Evolutionary conservation across 306 rosid species (phyloP).

Genomic region (Hippophae gyantsensis): DNA sequence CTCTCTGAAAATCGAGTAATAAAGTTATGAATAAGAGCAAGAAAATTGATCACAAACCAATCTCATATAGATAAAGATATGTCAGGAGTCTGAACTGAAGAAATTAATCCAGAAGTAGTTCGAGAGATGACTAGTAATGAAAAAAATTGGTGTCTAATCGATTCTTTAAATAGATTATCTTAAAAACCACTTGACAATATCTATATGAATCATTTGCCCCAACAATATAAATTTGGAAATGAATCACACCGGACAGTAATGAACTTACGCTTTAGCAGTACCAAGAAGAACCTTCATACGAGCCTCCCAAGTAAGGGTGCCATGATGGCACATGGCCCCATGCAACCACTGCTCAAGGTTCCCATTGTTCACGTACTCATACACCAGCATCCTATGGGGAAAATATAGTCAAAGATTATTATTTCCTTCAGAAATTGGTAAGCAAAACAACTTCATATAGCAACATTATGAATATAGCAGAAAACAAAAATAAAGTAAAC

Average conservation of each 20-base stretch:
- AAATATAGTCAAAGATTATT: constrained; percentile 6
- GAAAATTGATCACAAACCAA: too few relatives aligned
- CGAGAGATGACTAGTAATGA: too few relatives aligned
- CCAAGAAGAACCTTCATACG: constrained; percentile 80
- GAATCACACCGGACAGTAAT: constrained; percentile 1
- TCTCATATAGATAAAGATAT: too few relatives aligned
- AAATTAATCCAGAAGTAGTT: too few relatives aligned
- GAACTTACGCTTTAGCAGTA: constrained; percentile 94
- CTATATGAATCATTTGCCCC: background rate
- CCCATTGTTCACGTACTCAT: constrained; percentile 93
- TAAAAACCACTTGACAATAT: too few relatives aligned
- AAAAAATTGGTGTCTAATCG: too few relatives aligned
- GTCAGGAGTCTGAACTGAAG: too few relatives aligned
- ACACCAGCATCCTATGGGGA: constrained; percentile 70
- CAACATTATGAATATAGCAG: background rate
- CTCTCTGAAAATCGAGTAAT: too few relatives aligned
- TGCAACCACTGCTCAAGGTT: constrained; percentile 96
- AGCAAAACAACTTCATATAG: background rate
- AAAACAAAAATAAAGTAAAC: constrained; percentile 1
- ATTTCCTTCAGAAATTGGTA: constrained; percentile 1
- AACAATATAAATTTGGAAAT: background rate
- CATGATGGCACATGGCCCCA: constrained; percentile 67
- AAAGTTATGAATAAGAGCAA: too few relatives aligned
- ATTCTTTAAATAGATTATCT: too few relatives aligned
- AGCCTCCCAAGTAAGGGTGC: constrained; percentile 84